Base-by-base conservation (phyloP, 306 rosid genomes). In the Cicer yamashitae region DNA sequence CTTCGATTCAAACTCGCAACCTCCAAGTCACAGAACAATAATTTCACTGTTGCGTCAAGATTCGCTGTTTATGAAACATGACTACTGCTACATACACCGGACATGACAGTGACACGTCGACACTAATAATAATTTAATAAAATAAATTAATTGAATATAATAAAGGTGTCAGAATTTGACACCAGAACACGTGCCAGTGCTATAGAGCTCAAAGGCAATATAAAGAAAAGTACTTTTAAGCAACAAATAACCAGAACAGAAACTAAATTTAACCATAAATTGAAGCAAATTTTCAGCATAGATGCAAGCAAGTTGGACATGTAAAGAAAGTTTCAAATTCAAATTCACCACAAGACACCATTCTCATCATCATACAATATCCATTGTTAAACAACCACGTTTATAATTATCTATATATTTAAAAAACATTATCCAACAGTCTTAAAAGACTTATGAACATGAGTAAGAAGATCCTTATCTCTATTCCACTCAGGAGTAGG, bases 381-480 rank as follows among this genome's bases (percentile, higher is more conserved):
- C 11, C 20, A 60, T 60, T 60, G 6, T 34, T 34, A 13, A 34
- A 39, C 69, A 63, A 15, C 25, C 69, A 14, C 39, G 8, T 30
- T 30, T 30, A 30, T 30, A 30, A 30, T 39, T 40, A 39, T 63
- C 46, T 18, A 18, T 65, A 65, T 20, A 40, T 43, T 6, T 6
- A 65, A 65, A 65, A 65, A 51, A 65, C 15, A 13, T 3, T 86
- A 86, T 5, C 88, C 93, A 12, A 83, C 71, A 15, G 97, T 94
- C 84, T 87, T 91, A 38, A 94, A 94, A 62, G 97, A 90, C 83
- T 91, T 79, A 12, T 94, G 98, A 74, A 90, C 89, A 82, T 94
- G 98, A 84, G 53, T 85, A 73, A 94, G 71, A 75, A 90, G 39
- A 22, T 91, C 97, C 74, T 76, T 79, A 72, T 88, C 97, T 39